phyloP scores from a whole-genome alignment of 768 basidiomycete species.

The Leccinum longicurvipes region DNA sequence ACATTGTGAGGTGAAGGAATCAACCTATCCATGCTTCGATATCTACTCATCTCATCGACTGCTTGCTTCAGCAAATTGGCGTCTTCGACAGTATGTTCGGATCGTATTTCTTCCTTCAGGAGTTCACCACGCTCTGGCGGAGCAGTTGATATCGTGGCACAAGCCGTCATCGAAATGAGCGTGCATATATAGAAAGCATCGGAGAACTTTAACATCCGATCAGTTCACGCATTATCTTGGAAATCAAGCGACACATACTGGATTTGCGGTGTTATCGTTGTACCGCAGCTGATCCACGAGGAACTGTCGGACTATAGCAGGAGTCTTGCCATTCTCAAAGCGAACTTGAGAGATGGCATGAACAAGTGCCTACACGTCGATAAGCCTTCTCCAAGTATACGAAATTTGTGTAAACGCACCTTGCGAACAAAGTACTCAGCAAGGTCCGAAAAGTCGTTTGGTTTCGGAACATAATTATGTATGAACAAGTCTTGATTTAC shows the following conservation, averaged over 20 bases:
- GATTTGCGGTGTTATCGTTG: conserved; percentile 92
- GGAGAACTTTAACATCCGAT: conserved; percentile 56
- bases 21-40: conserved; percentile 91
- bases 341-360: conserved; percentile 83
- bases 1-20: conserved; percentile 94
- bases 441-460: conserved; percentile 91
- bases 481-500: conserved; percentile 76
- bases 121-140: conserved; percentile 82
- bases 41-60: conserved; percentile 80
- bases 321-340: conserved; percentile 83
- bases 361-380: conserved; percentile 57
- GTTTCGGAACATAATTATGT: conserved; percentile 89
- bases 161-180: conserved; percentile 78
- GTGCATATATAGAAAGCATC: conserved; percentile 90
- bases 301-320: conserved; percentile 80
- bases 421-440: conserved; percentile 94
- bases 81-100: conserved; percentile 67
- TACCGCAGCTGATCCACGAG: conserved; percentile 90
- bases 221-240: background rate
- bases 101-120: conserved; percentile 61
- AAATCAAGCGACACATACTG: conserved; percentile 46
- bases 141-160: conserved; percentile 70
- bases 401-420: conserved; percentile 39
- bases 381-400: conserved; percentile 4
- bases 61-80: conserved; percentile 69